Base-by-base conservation (phyloP, 140 eudicot genomes). In the Cichorium intybus region DNA sequence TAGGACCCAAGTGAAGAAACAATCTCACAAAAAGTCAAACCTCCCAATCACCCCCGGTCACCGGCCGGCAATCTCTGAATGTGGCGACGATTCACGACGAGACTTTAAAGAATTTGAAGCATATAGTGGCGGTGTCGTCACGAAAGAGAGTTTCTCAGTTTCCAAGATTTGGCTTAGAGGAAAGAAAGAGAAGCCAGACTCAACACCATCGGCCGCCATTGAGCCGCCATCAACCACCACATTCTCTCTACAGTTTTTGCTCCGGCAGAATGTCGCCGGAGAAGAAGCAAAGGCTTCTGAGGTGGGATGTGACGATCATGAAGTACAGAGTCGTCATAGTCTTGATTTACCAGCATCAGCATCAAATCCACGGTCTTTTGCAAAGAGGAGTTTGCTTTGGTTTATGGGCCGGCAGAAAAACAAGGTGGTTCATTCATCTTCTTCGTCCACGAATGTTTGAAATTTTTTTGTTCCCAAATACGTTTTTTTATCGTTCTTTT, bases 121-220 rank as follows among this genome's bases (percentile, higher is more conserved):
- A 5, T 76, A 17, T 57, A 51, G 60, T 28, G 50, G 57, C 33
- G 56, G 61, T 21, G 66, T 46, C 59, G 59, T 80, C 23, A 77
- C 70, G 52, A 81, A 76, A 59, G 96, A 87, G 71, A 84, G 95
- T 28, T 82, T 87, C 75, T 90, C 97, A 1, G 54, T 84, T 48
- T 90, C 95, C 10, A 90, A 84, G 67, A 87, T 84, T 71, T 90
- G 97, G 96, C 70, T 80, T 34, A 76, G 96, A 75, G 95, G 89
- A 22, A 79, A 77, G 71, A 77, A 77, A 69, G 88, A 86, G n/a
- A 73, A 73, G 80, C 58, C 75, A 37, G 73, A 64, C 59, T 21
- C 73, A n/a, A 60, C 57, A 20, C 41, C 34, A 10, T 21, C 48
- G 6, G 6, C 68, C 23, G 24, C 68, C 47, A 3, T 60, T 7